Evolutionary conservation across 2,329 filamentous ascomycete genomes (phyloP).

Genomic region (Cytospora mali): DNA sequence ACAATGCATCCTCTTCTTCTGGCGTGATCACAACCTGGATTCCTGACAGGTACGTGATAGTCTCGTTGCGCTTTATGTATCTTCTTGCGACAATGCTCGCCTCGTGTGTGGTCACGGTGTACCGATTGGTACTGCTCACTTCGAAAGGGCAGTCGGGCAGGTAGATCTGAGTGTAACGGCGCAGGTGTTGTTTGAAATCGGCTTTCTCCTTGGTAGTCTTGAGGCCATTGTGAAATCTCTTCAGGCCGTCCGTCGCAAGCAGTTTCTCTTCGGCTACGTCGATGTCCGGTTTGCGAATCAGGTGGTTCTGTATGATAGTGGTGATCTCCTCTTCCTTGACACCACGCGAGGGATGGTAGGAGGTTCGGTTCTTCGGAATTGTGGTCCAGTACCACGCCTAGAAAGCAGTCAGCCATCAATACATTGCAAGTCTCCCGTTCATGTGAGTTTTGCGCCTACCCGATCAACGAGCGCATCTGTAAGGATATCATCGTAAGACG

Average conservation of each 20-base stretch:
- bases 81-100: constrained; percentile 82
- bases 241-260: constrained; percentile 71
- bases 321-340: constrained; percentile 67
- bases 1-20: constrained; percentile 84
- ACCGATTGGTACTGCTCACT: constrained; percentile 87
- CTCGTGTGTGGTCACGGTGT: constrained; percentile 88
- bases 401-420: constrained; percentile 30
- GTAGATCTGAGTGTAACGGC: constrained; percentile 91
- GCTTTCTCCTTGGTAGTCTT: constrained; percentile 78
- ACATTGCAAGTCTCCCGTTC: constrained; percentile 3
- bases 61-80: constrained; percentile 77
- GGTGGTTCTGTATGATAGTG: constrained; percentile 63
- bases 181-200: constrained; percentile 82
- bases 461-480: constrained; percentile 95
- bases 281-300: constrained; percentile 75
- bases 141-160: constrained; percentile 93
- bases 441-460: constrained; percentile 59
- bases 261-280: constrained; percentile 71
- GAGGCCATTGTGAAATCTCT: constrained; percentile 69
- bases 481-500: constrained; percentile 91
- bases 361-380: constrained; percentile 89
- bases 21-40: constrained; percentile 91
- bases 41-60: constrained; percentile 87
- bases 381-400: constrained; percentile 96
- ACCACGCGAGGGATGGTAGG: constrained; percentile 82